These are phyloP conservation scores for Bretschneidera sinensis DNA, from an alignment of 345 rosid species.

Conservation along the genomic window DNA sequence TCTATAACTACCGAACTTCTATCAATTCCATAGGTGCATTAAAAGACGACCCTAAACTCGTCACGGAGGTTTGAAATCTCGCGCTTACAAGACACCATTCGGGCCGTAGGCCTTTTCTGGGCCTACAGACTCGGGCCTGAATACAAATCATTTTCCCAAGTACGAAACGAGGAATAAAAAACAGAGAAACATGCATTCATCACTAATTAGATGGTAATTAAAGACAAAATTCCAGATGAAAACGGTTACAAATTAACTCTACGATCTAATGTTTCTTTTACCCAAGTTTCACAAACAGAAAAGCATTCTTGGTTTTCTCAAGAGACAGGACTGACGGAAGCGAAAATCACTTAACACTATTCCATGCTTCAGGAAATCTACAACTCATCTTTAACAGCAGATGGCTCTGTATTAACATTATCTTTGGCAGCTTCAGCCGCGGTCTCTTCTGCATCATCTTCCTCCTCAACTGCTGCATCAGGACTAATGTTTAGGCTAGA, in stretches of 20 bases:
- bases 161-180: no score
- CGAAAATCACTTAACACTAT: not conserved
- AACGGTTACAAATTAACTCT: slow-evolving; percentile 19
- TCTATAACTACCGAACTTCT: no score
- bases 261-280: slow-evolving; percentile 11
- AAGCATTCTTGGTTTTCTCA: slow-evolving; percentile 4
- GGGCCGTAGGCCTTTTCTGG: no score
- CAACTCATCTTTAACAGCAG: slow-evolving; percentile 45
- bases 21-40: no score
- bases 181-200: not conserved
- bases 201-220: not conserved
- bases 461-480: slow-evolving; percentile 77
- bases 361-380: slow-evolving; percentile 20
- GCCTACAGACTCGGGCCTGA: no score
- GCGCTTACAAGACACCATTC: no score
- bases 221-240: slow-evolving; percentile 20
- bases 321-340: not conserved
- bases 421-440: slow-evolving; percentile 26
- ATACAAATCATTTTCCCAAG: no score
- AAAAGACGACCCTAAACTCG: no score
- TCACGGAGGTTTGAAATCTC: no score
- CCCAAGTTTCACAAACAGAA: slow-evolving; percentile 5
- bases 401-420: slow-evolving; percentile 29
- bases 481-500: slow-evolving; percentile 66
- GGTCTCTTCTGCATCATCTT: slow-evolving; percentile 60